Evolutionary conservation across 345 rosid genomes (phyloP), one percentile per base, ranked within the genome.

Genomic region (Nasturtium officinale): DNA sequence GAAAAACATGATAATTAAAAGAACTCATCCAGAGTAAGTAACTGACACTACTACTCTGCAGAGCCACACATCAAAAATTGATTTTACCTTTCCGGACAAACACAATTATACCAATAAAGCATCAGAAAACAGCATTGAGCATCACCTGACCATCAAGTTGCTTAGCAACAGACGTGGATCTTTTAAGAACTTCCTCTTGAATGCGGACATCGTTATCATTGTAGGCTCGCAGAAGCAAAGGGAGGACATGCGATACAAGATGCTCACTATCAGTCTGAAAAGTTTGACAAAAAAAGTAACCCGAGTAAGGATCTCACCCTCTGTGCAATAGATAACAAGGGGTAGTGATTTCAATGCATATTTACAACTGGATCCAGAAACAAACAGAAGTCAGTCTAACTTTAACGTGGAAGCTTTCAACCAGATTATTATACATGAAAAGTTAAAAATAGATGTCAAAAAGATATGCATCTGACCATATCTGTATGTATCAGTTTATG

Each of bases 161-260:
- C 83, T 81, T 90, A 51, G 90, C 88, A 75, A 95, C 83, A 57
- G 81, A 59, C 30, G 79, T 76, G 13, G 99, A 85, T 81, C 83
- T 91, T 80, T 81, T 91, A 80, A 95, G 75, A 77, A 86, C 93
- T 80, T 87, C 97, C 84, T 91, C 99, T 83, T 91, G 99, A 61
- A 89, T 86, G 61, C 96, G 98, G 79, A 91, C 90, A 86, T 95
- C 99, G 47, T 79, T 88, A 65, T 95, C 99, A 66, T 87, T 97
- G 84, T 88, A 95, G 67, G 97, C 94, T 74, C 96, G 96, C 77
- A 91, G 88, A 76, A 95, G 81, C 82, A 92, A 80, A 26, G 98
- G 99, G 72, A 95, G 82, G 57, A 91, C 81, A 65, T 85, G 86
- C 5, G 90, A 84, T 72, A 80, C 74, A 72, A 87, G 81, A 59